Conservation (phyloP, 305 asterid genomes). For the Nicotiana rustica region DNA sequence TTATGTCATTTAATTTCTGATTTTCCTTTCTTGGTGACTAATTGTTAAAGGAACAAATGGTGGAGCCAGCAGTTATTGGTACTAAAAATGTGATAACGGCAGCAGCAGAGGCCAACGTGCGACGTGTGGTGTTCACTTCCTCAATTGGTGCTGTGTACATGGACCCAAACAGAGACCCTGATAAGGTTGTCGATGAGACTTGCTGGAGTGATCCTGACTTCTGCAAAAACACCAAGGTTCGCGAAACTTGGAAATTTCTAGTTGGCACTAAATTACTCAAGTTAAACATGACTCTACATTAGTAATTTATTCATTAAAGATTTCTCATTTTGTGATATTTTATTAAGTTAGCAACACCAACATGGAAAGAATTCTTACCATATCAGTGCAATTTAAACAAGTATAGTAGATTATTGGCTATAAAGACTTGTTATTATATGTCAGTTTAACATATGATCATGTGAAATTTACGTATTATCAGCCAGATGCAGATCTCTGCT, state of each 20-base stretch:
- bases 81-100: constrained; percentile 76
- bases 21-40: not conserved
- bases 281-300: no score
- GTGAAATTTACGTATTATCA: no score
- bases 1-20: not conserved
- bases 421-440: no score
- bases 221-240: constrained; percentile 88
- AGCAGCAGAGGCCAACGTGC: constrained; percentile 82
- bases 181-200: constrained; percentile 79
- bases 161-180: constrained; percentile 79
- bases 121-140: constrained; percentile 85
- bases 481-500: no score
- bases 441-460: no score
- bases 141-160: constrained; percentile 88
- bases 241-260: not conserved
- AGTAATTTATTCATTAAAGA: no score
- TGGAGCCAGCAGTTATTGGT: constrained; percentile 92
- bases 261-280: no score
- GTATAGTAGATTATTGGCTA: no score
- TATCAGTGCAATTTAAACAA: no score
- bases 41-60: constrained; percentile 79
- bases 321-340: no score
- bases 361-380: no score
- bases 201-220: constrained; percentile 97
- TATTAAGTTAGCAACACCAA: no score